phyloP scores from a whole-genome alignment of 495 filamentous ascomycete genomes.

The Xylaria flabelliformis region DNA sequence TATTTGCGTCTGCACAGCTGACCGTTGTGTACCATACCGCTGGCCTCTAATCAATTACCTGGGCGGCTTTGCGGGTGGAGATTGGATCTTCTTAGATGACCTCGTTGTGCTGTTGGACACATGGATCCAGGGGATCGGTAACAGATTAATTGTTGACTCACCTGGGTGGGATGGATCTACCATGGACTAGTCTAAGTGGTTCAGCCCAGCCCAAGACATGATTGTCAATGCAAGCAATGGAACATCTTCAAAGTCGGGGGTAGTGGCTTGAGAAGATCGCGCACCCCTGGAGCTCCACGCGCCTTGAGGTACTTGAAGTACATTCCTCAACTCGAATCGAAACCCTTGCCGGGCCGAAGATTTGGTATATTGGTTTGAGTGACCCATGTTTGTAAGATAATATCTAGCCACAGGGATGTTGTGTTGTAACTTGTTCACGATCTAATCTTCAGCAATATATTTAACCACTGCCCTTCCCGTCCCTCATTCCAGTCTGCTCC shows the following conservation, averaged over 20 bases:
- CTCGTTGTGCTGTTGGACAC: conserved; percentile 13
- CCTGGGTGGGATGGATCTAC: conserved; percentile 21
- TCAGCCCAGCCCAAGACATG: conserved; percentile 18
- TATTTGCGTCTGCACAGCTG: not conserved
- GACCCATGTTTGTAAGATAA: conserved; percentile 34
- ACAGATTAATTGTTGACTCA: conserved; percentile 29
- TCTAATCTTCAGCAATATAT: conserved; percentile 38
- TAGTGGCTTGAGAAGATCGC: conserved; percentile 40
- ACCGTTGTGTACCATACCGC: conserved; percentile 21
- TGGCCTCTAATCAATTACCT: conserved; percentile 6
- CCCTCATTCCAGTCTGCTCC: conserved; percentile 29
- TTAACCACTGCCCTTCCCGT: conserved; percentile 30
- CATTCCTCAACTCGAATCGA: conserved; percentile 40
- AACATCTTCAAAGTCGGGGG: conserved; percentile 34
- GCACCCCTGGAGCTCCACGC: conserved; percentile 34
- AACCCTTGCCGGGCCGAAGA: conserved; percentile 41
- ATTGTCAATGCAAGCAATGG: conserved; percentile 34
- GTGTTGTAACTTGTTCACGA: conserved; percentile 23
- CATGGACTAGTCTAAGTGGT: conserved; percentile 26
- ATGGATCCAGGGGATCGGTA: conserved; percentile 18
- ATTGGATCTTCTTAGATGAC: not conserved
- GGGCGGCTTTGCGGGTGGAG: conserved; percentile 2
- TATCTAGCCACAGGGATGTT: conserved; percentile 34
- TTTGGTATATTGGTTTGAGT: conserved; percentile 40
- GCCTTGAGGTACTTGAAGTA: conserved; percentile 36